A percentile compares a stretch with the other conserved stretches of the same genome.
These are phyloP conservation scores for Ceratocystis colombiana DNA, from an alignment of 2,329 filamentous ascomycete species.

Conservation along the genomic window DNA sequence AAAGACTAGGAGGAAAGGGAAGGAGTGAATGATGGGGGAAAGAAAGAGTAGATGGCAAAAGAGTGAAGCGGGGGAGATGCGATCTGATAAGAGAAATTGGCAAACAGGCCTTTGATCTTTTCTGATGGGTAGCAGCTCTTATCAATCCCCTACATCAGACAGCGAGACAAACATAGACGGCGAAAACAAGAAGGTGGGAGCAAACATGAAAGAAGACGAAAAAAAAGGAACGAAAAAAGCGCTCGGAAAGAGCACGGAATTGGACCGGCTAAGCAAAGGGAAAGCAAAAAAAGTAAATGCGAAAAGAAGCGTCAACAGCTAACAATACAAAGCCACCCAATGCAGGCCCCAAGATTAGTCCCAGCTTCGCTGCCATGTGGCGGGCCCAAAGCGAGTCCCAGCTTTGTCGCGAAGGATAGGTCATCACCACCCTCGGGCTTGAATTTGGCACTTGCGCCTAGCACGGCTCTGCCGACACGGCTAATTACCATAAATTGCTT, in stretches of 20 bases:
- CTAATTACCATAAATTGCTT: not conserved
- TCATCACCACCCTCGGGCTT: not conserved
- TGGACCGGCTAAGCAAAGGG: not conserved
- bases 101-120: not conserved
- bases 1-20: conserved; percentile 6
- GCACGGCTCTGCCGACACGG: conserved; percentile 9
- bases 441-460: not conserved
- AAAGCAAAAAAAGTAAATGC: not conserved
- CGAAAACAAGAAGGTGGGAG: not conserved
- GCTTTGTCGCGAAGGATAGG: not conserved
- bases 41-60: not conserved
- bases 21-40: not conserved
- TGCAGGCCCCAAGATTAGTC: not conserved
- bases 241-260: not conserved
- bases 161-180: not conserved
- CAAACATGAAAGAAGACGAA: not conserved
- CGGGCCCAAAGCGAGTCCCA: conserved; percentile 6
- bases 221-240: not conserved
- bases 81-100: conserved; percentile 10
- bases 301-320: not conserved
- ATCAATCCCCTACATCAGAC: not conserved
- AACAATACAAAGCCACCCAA: not conserved
- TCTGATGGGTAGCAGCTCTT: not conserved
- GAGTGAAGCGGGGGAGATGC: conserved; percentile 4
- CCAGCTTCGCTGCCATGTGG: conserved; percentile 10